Base-by-base conservation (phyloP, 495 filamentous ascomycete genomes). In the Penicillium cataractarum region DNA sequence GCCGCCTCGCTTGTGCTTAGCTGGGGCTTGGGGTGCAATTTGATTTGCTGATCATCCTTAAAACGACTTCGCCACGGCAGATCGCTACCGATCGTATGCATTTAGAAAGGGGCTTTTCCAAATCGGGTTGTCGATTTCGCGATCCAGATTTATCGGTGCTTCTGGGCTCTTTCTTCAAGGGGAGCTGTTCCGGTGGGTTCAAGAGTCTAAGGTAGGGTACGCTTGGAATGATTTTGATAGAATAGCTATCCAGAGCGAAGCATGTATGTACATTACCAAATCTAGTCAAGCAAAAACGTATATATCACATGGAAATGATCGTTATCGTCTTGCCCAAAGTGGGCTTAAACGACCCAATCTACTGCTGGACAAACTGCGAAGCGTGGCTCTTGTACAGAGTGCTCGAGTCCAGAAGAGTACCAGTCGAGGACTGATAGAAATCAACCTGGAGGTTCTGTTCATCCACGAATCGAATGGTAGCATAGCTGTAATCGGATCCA, bases 401-500 rank as follows among this genome's bases (percentile, higher is more conserved):
- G 21, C 79, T 82, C 12, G 76, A 69, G 68, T 88, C 85, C 67
- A 87, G 57, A 2, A 85, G 55, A 44, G 76, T 76, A 0, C 84
- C 84, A 8, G 78, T 84, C 0, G 74, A 67, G 0, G 83, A 86
- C 9, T 65, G 66, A 31, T 86, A 77, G 59, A 82, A 82, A 15
- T 79, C 69, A 33, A 82, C 69, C 61, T 73, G 68, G 63, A 82
- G 57, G 26, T 73, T 48, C 9, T 71, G 64, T 60, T 62, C 61
- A 59, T 80, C 67, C 56, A 76, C 55, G 10, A 82, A 67, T 21
- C 69, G 66, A 8, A 82, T 29, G 0, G 69, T 72, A 6, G 63
- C 63, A 61, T 86, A 88, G 67, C 82, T 83, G 53, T 83, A 86
- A 61, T 83, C 83, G 55, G 83, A 79, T 0, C 75, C 83, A 58